Evolutionary conservation across 2,329 filamentous ascomycete species (phyloP).

Genomic region (Beauveria asiatica): DNA sequence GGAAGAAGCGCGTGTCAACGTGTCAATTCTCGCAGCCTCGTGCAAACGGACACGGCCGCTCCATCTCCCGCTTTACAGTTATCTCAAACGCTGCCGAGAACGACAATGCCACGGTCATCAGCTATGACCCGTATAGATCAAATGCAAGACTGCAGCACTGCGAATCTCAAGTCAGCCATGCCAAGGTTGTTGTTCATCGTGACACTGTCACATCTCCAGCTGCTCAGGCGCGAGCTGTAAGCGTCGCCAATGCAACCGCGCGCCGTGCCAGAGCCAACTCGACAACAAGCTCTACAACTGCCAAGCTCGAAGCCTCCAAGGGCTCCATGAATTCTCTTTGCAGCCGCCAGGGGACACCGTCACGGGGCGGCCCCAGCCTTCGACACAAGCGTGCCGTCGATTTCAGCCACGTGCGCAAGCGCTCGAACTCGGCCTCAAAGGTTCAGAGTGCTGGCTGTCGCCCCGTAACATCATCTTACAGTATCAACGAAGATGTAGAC

Average conservation of each 20-base stretch:
- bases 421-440: conserved; percentile 23
- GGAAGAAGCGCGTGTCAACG: conserved; percentile 54
- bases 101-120: conserved; percentile 44
- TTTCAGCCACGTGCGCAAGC: conserved; percentile 42
- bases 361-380: conserved; percentile 32
- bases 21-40: conserved; percentile 46
- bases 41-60: conserved; percentile 40
- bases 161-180: conserved; percentile 46
- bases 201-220: conserved; percentile 24
- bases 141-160: conserved; percentile 41
- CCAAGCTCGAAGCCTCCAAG: conserved; percentile 25
- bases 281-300: conserved; percentile 21
- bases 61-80: conserved; percentile 55
- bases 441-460: conserved; percentile 11
- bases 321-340: conserved; percentile 43
- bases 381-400: conserved; percentile 46
- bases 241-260: conserved; percentile 23
- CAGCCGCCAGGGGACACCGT: conserved; percentile 36
- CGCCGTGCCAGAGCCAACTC: conserved; percentile 23
- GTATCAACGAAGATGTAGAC: not conserved
- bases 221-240: conserved; percentile 24
- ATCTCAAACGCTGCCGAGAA: conserved; percentile 52
- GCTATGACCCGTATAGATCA: conserved; percentile 78
- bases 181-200: conserved; percentile 62
- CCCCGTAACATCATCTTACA: conserved; percentile 5